These are phyloP conservation scores for Penicillium subrubescens DNA, from an alignment of 495 filamentous ascomycete species.

Conservation along the genomic window DNA sequence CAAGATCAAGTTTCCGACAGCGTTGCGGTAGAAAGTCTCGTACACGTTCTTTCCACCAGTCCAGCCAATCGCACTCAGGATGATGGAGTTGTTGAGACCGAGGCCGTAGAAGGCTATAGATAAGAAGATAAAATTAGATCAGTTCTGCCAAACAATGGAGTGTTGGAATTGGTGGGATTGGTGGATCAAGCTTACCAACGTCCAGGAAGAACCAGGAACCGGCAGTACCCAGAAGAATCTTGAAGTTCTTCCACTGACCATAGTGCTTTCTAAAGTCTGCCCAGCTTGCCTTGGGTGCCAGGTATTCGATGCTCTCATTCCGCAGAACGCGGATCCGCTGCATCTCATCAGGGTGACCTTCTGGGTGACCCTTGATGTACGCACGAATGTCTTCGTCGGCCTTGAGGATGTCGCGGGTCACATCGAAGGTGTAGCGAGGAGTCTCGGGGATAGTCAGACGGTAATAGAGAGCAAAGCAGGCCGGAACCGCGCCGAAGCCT, in stretches of 20 bases:
- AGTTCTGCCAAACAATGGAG: neutral
- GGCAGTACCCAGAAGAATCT: slow-evolving; percentile 73
- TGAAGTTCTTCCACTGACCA: slow-evolving; percentile 64
- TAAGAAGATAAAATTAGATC: neutral
- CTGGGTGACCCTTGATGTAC: slow-evolving; percentile 59
- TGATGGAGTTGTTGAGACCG: slow-evolving; percentile 71
- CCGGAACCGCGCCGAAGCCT: slow-evolving; percentile 77
- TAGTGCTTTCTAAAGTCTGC: slow-evolving; percentile 67
- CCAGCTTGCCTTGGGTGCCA: slow-evolving; percentile 64
- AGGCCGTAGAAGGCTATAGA: slow-evolving; percentile 74
- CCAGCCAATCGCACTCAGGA: slow-evolving; percentile 70
- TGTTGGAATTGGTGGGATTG: too few relatives aligned
- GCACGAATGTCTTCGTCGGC: slow-evolving; percentile 65
- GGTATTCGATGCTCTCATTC: slow-evolving; percentile 45
- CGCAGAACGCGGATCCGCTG: slow-evolving; percentile 52
- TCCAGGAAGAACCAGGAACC: slow-evolving; percentile 81
- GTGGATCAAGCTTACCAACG: slow-evolving; percentile 37
- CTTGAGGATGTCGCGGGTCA: slow-evolving; percentile 70
- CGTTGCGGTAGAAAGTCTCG: slow-evolving; percentile 66
- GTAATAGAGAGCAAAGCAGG: slow-evolving; percentile 75
- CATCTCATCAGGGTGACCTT: slow-evolving; percentile 66
- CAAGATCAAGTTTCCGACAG: slow-evolving; percentile 74
- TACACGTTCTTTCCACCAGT: slow-evolving; percentile 59
- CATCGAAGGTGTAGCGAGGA: slow-evolving; percentile 82
- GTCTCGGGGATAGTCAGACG: slow-evolving; percentile 88